Conservation (phyloP, 495 filamentous ascomycete genomes). For the Daldinia grandis region DNA sequence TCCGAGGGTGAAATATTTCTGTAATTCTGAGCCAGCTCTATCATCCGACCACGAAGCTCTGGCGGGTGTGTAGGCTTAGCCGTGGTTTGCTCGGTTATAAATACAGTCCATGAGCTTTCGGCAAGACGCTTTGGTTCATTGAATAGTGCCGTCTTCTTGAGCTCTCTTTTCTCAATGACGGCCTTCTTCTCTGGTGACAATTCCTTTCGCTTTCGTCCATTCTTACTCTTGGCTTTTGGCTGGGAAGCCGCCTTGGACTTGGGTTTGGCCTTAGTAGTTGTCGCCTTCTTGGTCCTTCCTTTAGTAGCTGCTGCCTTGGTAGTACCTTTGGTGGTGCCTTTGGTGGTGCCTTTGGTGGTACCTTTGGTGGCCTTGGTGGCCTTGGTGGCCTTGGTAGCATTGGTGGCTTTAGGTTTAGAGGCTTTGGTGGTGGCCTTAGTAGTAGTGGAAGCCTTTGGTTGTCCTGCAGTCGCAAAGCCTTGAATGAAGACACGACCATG, state of each 20-base stretch:
- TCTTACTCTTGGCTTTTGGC: conserved; percentile 28
- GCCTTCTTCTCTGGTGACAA: conserved; percentile 39
- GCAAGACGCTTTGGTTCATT: conserved; percentile 33
- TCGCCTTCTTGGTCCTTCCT: conserved; percentile 19
- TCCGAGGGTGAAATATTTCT: conserved; percentile 43
- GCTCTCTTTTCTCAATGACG: conserved; percentile 28
- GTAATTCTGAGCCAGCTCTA: conserved; percentile 28
- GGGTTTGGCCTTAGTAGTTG: conserved; percentile 36
- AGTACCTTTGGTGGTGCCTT: conserved; percentile 19
- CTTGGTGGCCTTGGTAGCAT: conserved; percentile 19
- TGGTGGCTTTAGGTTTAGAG: conserved; percentile 36
- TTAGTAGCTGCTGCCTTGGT: conserved; percentile 33
- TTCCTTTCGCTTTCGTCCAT: conserved; percentile 12
- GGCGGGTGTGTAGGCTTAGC: not conserved
- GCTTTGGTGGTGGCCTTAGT: conserved; percentile 14
- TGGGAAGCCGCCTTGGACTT: not conserved
- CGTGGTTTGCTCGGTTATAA: conserved; percentile 22
- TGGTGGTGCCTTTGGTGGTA: conserved; percentile 30
- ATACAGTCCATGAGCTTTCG: conserved; percentile 33
- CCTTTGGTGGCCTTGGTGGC: conserved; percentile 21
- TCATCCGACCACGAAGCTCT: not conserved
- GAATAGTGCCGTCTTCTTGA: conserved; percentile 45
- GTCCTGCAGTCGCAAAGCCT: conserved; percentile 39
- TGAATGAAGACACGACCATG: conserved; percentile 29
- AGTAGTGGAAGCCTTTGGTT: conserved; percentile 24